Evolutionary conservation across 805 yeast species (phyloP).

Genomic region (Lipomyces yamadae): DNA sequence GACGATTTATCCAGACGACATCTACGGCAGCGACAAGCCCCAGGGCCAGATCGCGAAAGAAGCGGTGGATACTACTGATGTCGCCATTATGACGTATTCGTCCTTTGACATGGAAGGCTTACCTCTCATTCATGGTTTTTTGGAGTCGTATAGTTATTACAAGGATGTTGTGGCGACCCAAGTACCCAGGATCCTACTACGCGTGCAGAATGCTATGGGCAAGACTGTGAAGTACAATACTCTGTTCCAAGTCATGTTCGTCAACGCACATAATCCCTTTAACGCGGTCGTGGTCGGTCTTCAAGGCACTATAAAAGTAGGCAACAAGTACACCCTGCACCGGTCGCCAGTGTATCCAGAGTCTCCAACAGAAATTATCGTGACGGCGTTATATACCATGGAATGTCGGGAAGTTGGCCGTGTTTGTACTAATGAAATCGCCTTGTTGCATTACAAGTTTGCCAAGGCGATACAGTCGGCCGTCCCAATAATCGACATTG

Average conservation of each 20-base stretch:
- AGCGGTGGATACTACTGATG: not conserved
- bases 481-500: not conserved
- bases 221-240: not conserved
- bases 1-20: not conserved
- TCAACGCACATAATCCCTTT: not conserved
- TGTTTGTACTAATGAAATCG: not conserved
- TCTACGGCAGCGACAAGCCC: not conserved
- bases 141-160: not conserved
- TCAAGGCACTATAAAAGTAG: not conserved
- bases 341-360: not conserved
- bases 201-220: not conserved
- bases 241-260: constrained; percentile 1
- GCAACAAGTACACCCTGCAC: not conserved
- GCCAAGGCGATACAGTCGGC: not conserved
- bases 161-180: not conserved
- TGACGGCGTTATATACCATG: constrained; percentile 1
- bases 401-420: not conserved
- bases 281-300: not conserved
- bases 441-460: not conserved
- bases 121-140: not conserved
- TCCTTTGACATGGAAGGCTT: not conserved
- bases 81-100: constrained; percentile 2
- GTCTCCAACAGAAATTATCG: not conserved
- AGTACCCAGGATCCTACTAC: not conserved
- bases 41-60: not conserved